Evolutionary conservation across 2,329 filamentous ascomycete species (phyloP), one percentile per base, ranked within the genome.

Genomic region (Cladobotryum mycophilum): DNA sequence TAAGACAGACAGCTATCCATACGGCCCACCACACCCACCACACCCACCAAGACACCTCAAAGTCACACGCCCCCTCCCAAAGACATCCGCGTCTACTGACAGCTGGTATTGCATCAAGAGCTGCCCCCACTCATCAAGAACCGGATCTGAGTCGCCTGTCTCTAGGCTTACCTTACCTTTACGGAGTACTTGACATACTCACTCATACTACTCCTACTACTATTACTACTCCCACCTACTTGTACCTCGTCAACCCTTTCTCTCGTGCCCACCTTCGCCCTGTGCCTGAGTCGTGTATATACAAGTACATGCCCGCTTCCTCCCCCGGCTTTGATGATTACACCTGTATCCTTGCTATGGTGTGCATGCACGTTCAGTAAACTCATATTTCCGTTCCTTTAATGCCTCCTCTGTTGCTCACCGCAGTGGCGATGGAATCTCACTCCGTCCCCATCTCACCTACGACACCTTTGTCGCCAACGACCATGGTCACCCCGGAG

Each of bases 111-210:
- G 15, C 33, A 41, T 37, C 44, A 15, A 35, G 40, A 47, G 46
- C 49, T 30, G 30, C 46, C 50, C 41, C 48, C 47, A 34, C 34
- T 41, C 41, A 49, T 33, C 47, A n/a, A 45, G 41, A 44, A 41
- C 45, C 41, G 50, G 41, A 52, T 52, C 50, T 52, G 33, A 52
- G 41, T 45, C 50, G 47, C 41, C 30, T 53, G 51, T 50, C 47
- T 53, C 47, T 45, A 6, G 6, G 45, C 50, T 45, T 20, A 20
- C 20, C 20, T 20, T 20, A 20, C 20, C 20, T 20, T 20, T 20
- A 20, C 20, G 20, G 20, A 20, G 20, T 20, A 20, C 20, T 20
- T 20, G 20, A n/a, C n/a, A n/a, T 20, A 20, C 20, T 20, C 20
- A 20, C 20, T 20, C 20, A 20, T 20, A 20, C 20, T 20, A 13